These are phyloP conservation scores for Lobosporangium transversale DNA, from an alignment of 192 early-diverging fungal genomes.

Conservation along the genomic window DNA sequence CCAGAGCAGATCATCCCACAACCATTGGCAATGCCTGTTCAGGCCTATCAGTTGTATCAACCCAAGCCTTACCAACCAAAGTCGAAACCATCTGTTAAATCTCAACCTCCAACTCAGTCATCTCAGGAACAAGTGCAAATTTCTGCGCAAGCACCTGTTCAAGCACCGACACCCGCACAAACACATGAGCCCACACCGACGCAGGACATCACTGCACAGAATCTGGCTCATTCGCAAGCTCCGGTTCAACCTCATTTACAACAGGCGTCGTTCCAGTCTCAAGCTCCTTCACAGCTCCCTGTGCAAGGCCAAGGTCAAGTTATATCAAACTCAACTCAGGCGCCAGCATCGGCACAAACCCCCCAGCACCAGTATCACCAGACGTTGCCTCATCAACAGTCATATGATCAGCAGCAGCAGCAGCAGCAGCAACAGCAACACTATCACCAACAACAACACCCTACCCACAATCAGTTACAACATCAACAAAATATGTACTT, in stretches of 20 bases:
- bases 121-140: background rate
- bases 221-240: background rate
- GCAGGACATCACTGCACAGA: background rate
- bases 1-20: constrained; percentile 28
- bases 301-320: constrained; percentile 2
- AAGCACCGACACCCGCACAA: constrained; percentile 3
- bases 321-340: background rate
- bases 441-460: constrained; percentile 5
- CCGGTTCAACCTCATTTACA: background rate
- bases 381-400: constrained; percentile 13
- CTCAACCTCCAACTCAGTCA: constrained; percentile 5
- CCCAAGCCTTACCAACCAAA: constrained; percentile 52
- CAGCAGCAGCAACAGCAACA: constrained; percentile 16
- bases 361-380: constrained; percentile 16
- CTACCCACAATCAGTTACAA: constrained; percentile 9
- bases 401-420: constrained; percentile 19
- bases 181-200: background rate
- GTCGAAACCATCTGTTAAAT: constrained; percentile 30
- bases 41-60: constrained; percentile 45
- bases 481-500: constrained; percentile 4
- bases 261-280: background rate
- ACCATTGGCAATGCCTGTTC: constrained; percentile 31
- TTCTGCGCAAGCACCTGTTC: background rate
- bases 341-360: background rate
- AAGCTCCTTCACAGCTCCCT: background rate